Percentiles rank a stretch among this genome's conserved stretches.
These are phyloP conservation scores for Plasmodium ovale DNA, from an alignment of 169 alveolate species.

Conservation along the genomic window DNA sequence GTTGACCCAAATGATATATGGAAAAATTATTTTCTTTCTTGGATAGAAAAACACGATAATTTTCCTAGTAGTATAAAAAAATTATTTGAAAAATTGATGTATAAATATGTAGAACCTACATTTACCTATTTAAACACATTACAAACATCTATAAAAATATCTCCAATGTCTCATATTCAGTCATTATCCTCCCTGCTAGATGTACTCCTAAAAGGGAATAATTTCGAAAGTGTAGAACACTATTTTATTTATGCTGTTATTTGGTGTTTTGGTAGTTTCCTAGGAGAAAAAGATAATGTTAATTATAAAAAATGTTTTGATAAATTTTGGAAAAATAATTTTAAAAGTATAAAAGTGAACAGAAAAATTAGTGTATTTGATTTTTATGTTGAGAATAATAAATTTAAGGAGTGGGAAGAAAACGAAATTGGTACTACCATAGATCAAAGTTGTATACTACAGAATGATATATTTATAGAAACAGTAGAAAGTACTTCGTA, in stretches of 20 bases:
- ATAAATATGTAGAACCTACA: constrained; percentile 93
- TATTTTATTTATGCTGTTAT: constrained; percentile 94
- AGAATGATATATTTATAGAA: constrained; percentile 58
- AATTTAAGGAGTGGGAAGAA: constrained; percentile 90
- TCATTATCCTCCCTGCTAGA: constrained; percentile 61
- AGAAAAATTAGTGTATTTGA: constrained; percentile 96
- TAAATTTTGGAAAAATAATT: constrained; percentile 95
- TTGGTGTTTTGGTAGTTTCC: constrained; percentile 96
- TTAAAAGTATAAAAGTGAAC: constrained; percentile 96
- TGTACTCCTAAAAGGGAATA: constrained; percentile 87
- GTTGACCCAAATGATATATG: constrained; percentile 94
- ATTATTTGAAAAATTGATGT: constrained; percentile 90
- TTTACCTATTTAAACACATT: constrained; percentile 88
- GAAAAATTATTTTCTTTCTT: constrained; percentile 94
- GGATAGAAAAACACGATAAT: constrained; percentile 92
- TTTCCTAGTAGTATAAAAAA: constrained; percentile 88
- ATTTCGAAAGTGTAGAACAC: constrained; percentile 92
- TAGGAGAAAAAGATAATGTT: constrained; percentile 95
- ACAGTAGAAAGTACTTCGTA: constrained; percentile 58
- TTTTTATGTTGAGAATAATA: constrained; percentile 92
- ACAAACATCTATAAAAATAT: constrained; percentile 83
- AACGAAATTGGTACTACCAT: constrained; percentile 32
- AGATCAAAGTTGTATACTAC: background rate
- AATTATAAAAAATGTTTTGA: constrained; percentile 94
- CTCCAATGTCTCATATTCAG: constrained; percentile 75